phyloP scores from a whole-genome alignment of 768 basidiomycete species.

The Botryobasidium botryosum region DNA sequence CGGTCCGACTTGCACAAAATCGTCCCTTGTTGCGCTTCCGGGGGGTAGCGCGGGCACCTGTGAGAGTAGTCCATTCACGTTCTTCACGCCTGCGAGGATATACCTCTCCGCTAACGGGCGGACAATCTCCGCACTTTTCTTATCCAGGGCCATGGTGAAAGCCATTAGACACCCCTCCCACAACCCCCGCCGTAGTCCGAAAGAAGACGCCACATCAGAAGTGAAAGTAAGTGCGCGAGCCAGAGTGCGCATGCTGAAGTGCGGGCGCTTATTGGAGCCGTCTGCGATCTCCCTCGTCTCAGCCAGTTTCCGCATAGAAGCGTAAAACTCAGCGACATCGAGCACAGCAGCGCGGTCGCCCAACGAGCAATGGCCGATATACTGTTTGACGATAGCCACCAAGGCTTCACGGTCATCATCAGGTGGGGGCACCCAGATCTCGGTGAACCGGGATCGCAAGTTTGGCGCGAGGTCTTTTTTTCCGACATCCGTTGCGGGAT shows the following conservation, averaged over 20 bases:
- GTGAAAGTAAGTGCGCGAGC: conserved; percentile 82
- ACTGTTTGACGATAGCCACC: conserved; percentile 70
- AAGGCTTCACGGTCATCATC: conserved; percentile 85
- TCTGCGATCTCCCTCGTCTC: conserved; percentile 70
- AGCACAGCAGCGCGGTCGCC: conserved; percentile 77
- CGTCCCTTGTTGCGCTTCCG: conserved; percentile 27
- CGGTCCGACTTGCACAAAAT: conserved; percentile 72
- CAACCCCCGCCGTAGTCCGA: conserved; percentile 67
- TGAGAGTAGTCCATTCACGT: conserved; percentile 53
- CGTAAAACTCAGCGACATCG: conserved; percentile 85
- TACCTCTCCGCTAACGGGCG: conserved; percentile 54
- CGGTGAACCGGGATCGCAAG: conserved; percentile 83
- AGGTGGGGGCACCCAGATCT: conserved; percentile 87
- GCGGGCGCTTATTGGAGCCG: conserved; percentile 80
- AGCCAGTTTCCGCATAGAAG: conserved; percentile 58
- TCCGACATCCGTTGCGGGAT: conserved; percentile 95
- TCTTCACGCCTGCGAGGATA: conserved; percentile 62
- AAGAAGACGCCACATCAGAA: conserved; percentile 56
- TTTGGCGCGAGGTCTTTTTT: conserved; percentile 92
- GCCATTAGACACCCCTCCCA: conserved; percentile 98
- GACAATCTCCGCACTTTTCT: conserved; percentile 47
- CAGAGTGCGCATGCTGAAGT: conserved; percentile 95
- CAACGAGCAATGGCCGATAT: conserved; percentile 67
- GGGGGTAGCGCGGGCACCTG: conserved; percentile 46
- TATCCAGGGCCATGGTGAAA: conserved; percentile 88